Conservation (phyloP, 768 basidiomycete genomes). For the Pleurotus giganteus region DNA sequence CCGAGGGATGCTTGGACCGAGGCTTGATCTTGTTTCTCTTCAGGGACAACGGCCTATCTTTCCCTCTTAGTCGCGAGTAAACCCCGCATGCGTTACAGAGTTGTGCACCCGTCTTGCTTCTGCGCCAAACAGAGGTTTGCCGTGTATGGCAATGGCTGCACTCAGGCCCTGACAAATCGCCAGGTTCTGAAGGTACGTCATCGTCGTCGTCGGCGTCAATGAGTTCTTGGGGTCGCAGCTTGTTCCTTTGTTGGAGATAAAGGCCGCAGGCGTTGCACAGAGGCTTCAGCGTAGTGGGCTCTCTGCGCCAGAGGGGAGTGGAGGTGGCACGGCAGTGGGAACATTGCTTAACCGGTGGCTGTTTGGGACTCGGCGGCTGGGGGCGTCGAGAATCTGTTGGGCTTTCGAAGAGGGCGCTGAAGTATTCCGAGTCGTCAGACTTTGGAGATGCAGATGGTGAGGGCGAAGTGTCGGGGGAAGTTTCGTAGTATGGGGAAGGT, state of each 20-base stretch:
- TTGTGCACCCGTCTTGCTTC: constrained; percentile 48
- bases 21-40: constrained; percentile 48
- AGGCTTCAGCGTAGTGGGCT: constrained; percentile 41
- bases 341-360: constrained; percentile 29
- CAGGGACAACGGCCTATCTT: constrained; percentile 42
- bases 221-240: constrained; percentile 45
- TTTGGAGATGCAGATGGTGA: constrained; percentile 3
- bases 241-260: constrained; percentile 45
- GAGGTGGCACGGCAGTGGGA: constrained; percentile 47
- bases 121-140: constrained; percentile 48
- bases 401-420: not conserved
- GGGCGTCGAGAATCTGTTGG: not conserved
- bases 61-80: constrained; percentile 44
- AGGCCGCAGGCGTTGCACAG: constrained; percentile 49
- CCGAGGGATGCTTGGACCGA: constrained; percentile 40
- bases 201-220: constrained; percentile 47
- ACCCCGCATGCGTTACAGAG: constrained; percentile 53
- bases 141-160: constrained; percentile 50
- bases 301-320: constrained; percentile 48
- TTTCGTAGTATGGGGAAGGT: constrained; percentile 3
- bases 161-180: constrained; percentile 42
- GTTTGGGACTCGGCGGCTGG: not conserved
- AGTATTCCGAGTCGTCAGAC: constrained; percentile 4
- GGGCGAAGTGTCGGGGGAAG: constrained; percentile 3
- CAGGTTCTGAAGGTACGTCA: constrained; percentile 35